phyloP scores from a whole-genome alignment of 495 filamentous ascomycete genomes.

The Xylaria acuta region DNA sequence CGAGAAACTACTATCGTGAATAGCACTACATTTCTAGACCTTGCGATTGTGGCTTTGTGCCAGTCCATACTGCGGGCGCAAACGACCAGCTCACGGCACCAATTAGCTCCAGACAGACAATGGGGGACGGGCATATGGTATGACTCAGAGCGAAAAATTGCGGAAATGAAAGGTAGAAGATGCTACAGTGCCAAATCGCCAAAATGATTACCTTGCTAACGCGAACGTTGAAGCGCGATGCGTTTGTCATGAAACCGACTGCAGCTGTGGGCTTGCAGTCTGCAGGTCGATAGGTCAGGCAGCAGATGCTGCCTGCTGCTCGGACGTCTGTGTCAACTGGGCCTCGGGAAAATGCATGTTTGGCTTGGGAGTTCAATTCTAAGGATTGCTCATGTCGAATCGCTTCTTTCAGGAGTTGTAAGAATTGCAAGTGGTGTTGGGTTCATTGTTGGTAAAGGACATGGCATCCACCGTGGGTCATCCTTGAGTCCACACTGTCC shows the following conservation, averaged over 20 bases:
- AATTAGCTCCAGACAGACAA: background rate
- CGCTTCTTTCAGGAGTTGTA: background rate
- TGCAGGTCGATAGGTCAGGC: background rate
- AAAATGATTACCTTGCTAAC: background rate
- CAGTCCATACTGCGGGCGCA: background rate
- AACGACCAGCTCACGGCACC: too few species aligned
- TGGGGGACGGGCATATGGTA: background rate
- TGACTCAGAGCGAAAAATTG: background rate
- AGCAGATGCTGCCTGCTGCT: background rate
- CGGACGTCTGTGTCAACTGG: background rate
- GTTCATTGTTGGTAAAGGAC: too few species aligned
- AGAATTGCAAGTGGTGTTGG: too few species aligned
- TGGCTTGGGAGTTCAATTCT: background rate
- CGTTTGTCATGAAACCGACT: background rate
- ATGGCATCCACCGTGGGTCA: background rate
- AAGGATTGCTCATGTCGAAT: background rate
- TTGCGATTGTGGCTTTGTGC: background rate
- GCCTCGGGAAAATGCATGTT: background rate
- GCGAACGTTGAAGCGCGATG: background rate
- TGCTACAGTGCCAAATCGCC: background rate
- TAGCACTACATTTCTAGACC: background rate
- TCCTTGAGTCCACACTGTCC: background rate
- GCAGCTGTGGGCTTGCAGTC: too few species aligned
- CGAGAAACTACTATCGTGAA: background rate
- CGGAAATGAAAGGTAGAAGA: background rate